Conservation (phyloP, 179 eudicot genomes). For the Actinidia arguta region DNA sequence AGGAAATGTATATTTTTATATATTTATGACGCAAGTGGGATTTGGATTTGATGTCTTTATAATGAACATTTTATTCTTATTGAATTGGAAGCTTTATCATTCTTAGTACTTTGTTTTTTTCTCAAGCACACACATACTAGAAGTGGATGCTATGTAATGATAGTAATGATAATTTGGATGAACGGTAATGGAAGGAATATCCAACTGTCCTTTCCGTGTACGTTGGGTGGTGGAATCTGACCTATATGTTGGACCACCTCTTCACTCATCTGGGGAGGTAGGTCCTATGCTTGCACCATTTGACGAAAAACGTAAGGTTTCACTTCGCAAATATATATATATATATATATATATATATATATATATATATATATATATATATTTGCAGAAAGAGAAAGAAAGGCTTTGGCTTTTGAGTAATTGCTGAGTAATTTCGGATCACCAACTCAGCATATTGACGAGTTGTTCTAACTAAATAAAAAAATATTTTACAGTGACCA, state of each 20-base stretch:
- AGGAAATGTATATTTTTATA: not conserved
- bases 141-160: not conserved
- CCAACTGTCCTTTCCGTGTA: constrained; percentile 25
- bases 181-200: constrained; percentile 2
- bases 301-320: too few species aligned
- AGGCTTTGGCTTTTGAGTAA: too few species aligned
- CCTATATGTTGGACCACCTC: not conserved
- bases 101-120: not conserved
- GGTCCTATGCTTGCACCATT: not conserved
- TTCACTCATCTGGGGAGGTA: not conserved
- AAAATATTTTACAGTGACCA: too few species aligned
- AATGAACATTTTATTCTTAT: not conserved
- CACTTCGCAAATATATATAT: too few species aligned
- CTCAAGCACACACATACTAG: not conserved
- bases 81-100: too few species aligned
- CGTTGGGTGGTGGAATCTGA: constrained; percentile 20
- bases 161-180: too few species aligned
- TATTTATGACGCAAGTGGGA: not conserved
- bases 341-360: too few species aligned
- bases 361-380: too few species aligned
- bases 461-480: too few species aligned
- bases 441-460: too few species aligned
- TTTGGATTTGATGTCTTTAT: constrained; percentile 5
- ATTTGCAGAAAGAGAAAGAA: too few species aligned
- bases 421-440: too few species aligned